These are phyloP conservation scores for Boletus smithii DNA, from an alignment of 1,284 basidiomycete species.

Conservation along the genomic window DNA sequence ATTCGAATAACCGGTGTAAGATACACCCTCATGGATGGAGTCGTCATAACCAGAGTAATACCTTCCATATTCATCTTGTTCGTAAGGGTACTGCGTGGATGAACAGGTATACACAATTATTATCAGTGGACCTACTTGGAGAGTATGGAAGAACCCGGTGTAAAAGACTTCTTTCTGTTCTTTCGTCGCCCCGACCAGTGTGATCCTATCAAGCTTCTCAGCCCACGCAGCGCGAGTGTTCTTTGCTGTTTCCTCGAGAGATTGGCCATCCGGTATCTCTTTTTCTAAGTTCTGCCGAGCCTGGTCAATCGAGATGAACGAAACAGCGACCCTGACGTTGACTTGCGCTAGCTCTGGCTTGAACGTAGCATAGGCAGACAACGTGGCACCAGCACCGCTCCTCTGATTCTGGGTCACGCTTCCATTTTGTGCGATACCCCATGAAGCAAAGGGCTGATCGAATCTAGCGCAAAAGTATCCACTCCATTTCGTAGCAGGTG, in stretches of 20 bases:
- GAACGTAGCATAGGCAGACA: conserved; percentile 64
- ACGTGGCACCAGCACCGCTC: conserved; percentile 40
- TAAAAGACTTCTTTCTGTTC: conserved; percentile 59
- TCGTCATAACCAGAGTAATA: conserved; percentile 82
- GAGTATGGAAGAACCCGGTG: conserved; percentile 64
- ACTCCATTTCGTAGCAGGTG: conserved; percentile 48
- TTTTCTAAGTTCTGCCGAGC: conserved; percentile 60
- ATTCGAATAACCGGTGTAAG: conserved; percentile 81
- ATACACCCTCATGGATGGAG: conserved; percentile 55
- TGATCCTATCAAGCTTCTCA: conserved; percentile 66
- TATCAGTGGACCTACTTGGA: conserved; percentile 46
- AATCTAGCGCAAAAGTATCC: conserved; percentile 78
- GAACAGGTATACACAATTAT: conserved; percentile 1
- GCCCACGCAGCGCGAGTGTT: conserved; percentile 63
- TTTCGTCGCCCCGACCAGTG: conserved; percentile 53
- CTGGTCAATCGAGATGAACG: conserved; percentile 76
- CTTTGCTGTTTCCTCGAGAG: conserved; percentile 60
- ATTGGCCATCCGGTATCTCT: conserved; percentile 60
- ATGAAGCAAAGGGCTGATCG: conserved; percentile 45
- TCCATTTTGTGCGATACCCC: conserved; percentile 52
- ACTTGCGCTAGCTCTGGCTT: conserved; percentile 38
- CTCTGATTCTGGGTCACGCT: conserved; percentile 34
- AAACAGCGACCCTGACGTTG: conserved; percentile 69
- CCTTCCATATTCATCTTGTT: conserved; percentile 62
- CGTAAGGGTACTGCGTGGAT: conserved; percentile 67